Percentiles rank a stretch among this genome's conserved stretches.
These are phyloP conservation scores for Prunus padus DNA, from an alignment of 306 rosid genomes.

Conservation along the genomic window DNA sequence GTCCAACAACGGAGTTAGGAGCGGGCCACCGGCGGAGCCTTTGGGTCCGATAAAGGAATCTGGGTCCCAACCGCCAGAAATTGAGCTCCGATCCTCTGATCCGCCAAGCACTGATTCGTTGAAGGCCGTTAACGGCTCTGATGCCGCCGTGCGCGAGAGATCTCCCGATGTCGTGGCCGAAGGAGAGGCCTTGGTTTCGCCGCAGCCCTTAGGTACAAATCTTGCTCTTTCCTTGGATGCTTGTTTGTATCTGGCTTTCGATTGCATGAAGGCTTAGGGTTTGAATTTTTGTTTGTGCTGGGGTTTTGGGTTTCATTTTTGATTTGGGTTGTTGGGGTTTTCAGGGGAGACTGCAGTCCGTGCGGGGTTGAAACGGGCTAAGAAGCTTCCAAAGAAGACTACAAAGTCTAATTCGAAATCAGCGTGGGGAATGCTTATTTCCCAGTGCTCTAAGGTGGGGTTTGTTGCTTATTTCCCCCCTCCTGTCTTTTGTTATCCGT, in stretches of 20 bases:
- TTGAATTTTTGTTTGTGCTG: constrained; percentile 24
- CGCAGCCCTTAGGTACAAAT: constrained; percentile 52
- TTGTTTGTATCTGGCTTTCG: constrained; percentile 21
- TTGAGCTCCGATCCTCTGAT: constrained; percentile 66
- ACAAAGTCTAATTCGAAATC: constrained; percentile 40
- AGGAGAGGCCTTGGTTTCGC: constrained; percentile 54
- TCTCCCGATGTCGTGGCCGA: constrained; percentile 46
- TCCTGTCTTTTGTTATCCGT: background rate
- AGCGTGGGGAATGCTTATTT: constrained; percentile 89
- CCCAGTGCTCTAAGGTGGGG: constrained; percentile 85
- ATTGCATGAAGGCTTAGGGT: constrained; percentile 15
- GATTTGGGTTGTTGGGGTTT: constrained; percentile 25
- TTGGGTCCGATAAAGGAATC: constrained; percentile 66
- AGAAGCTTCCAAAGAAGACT: constrained; percentile 51
- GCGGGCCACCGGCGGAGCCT: constrained; percentile 43
- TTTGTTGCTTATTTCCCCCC: constrained; percentile 17
- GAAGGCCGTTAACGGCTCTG: constrained; percentile 51
- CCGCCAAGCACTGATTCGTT: constrained; percentile 51
- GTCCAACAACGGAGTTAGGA: constrained; percentile 48
- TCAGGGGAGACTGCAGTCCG: constrained; percentile 46
- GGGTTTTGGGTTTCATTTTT: constrained; percentile 31
- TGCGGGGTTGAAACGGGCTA: constrained; percentile 33
- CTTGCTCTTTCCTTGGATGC: background rate
- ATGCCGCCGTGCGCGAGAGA: constrained; percentile 41
- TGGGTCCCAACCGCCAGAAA: constrained; percentile 50